phyloP scores from a whole-genome alignment of 768 basidiomycete genomes.

The Amanita muscaria region DNA sequence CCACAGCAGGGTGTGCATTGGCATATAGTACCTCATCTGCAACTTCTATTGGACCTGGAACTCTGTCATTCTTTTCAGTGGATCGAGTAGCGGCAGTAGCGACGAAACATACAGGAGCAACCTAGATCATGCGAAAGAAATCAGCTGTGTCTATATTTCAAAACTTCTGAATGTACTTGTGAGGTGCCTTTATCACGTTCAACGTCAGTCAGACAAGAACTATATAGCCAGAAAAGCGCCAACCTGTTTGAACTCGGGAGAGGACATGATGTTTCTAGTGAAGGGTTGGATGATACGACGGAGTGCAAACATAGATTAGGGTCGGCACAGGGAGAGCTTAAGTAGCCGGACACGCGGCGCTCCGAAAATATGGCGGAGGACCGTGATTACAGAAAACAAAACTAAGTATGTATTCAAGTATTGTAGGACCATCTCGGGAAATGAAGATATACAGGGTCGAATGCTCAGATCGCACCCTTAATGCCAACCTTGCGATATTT shows the following conservation, averaged over 20 bases:
- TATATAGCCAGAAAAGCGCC: neutral
- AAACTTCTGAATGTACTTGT: constrained; percentile 25
- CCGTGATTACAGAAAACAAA: constrained; percentile 5
- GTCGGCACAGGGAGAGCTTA: neutral
- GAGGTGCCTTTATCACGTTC: constrained; percentile 19
- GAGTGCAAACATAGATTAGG: neutral
- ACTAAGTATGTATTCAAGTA: constrained; percentile 7
- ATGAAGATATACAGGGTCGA: constrained; percentile 50
- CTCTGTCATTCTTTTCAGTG: constrained; percentile 25
- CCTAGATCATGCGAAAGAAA: constrained; percentile 18
- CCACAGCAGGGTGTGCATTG: constrained; percentile 88
- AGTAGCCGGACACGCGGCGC: neutral
- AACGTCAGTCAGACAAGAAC: neutral
- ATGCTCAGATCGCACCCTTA: constrained; percentile 75
- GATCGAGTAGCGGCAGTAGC: neutral
- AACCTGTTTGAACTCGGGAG: constrained; percentile 13
- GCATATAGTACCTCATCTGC: constrained; percentile 40
- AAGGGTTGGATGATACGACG: constrained; percentile 8
- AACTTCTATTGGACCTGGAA: constrained; percentile 59
- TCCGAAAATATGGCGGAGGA: neutral
- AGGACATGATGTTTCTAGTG: constrained; percentile 13
- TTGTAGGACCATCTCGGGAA: neutral
- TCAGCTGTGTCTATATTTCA: neutral
- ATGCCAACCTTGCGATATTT: constrained; percentile 85
- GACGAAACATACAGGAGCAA: constrained; percentile 38